These are phyloP conservation scores for Agaricales sp. DNA, from an alignment of 1,284 basidiomycete species.

Conservation along the genomic window DNA sequence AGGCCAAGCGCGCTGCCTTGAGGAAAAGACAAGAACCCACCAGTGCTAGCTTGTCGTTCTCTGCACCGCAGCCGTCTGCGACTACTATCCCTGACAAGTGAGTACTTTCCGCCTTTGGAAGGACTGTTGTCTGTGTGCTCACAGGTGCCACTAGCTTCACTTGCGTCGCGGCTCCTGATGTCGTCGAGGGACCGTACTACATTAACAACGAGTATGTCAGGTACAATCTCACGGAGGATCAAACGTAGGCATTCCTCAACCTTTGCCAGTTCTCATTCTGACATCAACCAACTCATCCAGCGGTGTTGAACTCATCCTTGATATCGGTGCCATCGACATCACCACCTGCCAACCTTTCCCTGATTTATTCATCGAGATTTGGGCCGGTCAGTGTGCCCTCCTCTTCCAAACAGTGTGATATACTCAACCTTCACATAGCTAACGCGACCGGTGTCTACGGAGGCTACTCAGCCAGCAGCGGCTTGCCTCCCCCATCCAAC, in stretches of 20 bases:
- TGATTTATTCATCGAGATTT: conserved; percentile 13
- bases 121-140: too few species aligned
- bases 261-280: neutral
- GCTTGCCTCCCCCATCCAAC: neutral
- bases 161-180: conserved; percentile 12
- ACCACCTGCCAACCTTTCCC: conserved; percentile 29
- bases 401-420: neutral
- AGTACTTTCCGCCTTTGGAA: too few species aligned
- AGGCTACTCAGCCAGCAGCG: neutral
- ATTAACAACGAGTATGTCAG: conserved; percentile 14
- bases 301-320: conserved; percentile 23
- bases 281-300: neutral
- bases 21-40: neutral
- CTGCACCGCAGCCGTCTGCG: neutral
- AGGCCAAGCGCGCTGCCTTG: neutral
- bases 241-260: conserved; percentile 7
- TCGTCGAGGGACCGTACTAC: conserved; percentile 13
- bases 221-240: conserved; percentile 11
- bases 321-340: conserved; percentile 39
- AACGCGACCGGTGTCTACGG: conserved; percentile 14
- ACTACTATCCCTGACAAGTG: neutral
- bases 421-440: neutral
- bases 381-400: conserved; percentile 10
- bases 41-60: neutral
- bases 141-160: conserved; percentile 8